These are phyloP conservation scores for Penicillium coprophilum DNA, from an alignment of 495 filamentous ascomycete species.

Conservation along the genomic window DNA sequence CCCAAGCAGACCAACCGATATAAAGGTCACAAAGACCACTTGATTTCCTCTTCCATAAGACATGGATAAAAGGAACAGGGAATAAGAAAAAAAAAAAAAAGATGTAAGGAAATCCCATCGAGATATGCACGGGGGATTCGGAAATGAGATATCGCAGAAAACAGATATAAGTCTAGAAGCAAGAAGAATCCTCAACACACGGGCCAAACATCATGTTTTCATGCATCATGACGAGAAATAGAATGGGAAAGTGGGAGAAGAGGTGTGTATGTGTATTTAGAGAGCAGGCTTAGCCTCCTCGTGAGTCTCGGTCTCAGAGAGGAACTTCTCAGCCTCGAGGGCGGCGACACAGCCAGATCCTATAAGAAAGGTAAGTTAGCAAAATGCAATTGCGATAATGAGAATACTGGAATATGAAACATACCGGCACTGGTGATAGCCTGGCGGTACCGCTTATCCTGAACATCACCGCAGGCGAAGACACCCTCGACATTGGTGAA, in stretches of 20 bases:
- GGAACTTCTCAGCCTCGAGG: constrained; percentile 88
- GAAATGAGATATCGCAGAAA: constrained; percentile 15
- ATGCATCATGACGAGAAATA: constrained; percentile 17
- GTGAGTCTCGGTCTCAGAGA: constrained; percentile 68
- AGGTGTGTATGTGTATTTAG: constrained; percentile 35
- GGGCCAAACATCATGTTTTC: constrained; percentile 7
- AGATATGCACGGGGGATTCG: constrained; percentile 23
- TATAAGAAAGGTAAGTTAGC: constrained; percentile 31
- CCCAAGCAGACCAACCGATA: constrained; percentile 20
- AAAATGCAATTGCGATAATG: background rate
- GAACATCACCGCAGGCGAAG: constrained; percentile 96
- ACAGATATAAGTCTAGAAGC: constrained; percentile 20
- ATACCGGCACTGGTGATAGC: constrained; percentile 96
- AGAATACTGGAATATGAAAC: constrained; percentile 29
- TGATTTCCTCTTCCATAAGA: constrained; percentile 11
- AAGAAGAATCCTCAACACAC: constrained; percentile 6
- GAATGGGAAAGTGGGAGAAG: constrained; percentile 1
- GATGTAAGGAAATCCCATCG: constrained; percentile 19
- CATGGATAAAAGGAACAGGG: constrained; percentile 16
- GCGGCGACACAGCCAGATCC: constrained; percentile 93
- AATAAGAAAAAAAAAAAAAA: constrained; percentile 17
- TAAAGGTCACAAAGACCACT: constrained; percentile 15
- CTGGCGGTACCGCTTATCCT: constrained; percentile 97
- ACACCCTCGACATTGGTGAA: constrained; percentile 87
- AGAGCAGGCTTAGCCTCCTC: constrained; percentile 49